Conservation (phyloP, 768 basidiomycete genomes). For the Tricholoma sp. region DNA sequence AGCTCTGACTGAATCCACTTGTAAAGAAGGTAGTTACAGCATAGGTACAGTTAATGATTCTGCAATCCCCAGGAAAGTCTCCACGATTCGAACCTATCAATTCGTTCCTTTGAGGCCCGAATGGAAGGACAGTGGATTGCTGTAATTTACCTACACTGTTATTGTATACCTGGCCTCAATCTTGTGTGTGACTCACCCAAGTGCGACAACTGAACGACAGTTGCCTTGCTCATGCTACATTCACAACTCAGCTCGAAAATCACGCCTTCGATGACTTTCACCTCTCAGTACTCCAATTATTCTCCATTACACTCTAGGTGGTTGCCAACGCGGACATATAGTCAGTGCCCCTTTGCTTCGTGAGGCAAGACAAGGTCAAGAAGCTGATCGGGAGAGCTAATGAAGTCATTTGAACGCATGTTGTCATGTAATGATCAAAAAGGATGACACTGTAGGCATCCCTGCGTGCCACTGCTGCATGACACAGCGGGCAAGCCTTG, state of each 20-base stretch:
- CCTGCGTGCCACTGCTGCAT: slow-evolving; percentile 26
- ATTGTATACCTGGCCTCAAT: background rate
- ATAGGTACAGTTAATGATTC: slow-evolving; percentile 54
- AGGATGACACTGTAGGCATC: slow-evolving; percentile 55
- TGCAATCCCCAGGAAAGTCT: slow-evolving; percentile 55
- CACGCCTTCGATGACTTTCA: slow-evolving; percentile 7
- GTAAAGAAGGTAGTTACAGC: too few species aligned
- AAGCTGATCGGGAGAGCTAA: slow-evolving; percentile 39
- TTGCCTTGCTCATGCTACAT: slow-evolving; percentile 30
- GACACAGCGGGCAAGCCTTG: too few species aligned
- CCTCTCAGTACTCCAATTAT: slow-evolving; percentile 49
- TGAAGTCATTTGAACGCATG: slow-evolving; percentile 41
- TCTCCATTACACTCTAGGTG: slow-evolving; percentile 35
- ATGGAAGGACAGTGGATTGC: slow-evolving; percentile 54
- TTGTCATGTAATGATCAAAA: slow-evolving; percentile 27
- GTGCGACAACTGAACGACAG: slow-evolving; percentile 36
- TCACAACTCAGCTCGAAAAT: slow-evolving; percentile 32
- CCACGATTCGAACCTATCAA: slow-evolving; percentile 44
- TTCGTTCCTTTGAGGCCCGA: slow-evolving; percentile 24
- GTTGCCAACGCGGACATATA: slow-evolving; percentile 34
- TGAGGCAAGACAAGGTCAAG: slow-evolving; percentile 32
- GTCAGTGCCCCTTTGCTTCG: slow-evolving; percentile 35
- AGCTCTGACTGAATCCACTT: too few species aligned
- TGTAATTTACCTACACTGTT: slow-evolving; percentile 13
- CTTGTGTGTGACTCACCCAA: slow-evolving; percentile 30